Evolutionary conservation across 805 yeast genomes (phyloP), one percentile per base, ranked within the genome.

Genomic region (Cyberlindnera maclurae): DNA sequence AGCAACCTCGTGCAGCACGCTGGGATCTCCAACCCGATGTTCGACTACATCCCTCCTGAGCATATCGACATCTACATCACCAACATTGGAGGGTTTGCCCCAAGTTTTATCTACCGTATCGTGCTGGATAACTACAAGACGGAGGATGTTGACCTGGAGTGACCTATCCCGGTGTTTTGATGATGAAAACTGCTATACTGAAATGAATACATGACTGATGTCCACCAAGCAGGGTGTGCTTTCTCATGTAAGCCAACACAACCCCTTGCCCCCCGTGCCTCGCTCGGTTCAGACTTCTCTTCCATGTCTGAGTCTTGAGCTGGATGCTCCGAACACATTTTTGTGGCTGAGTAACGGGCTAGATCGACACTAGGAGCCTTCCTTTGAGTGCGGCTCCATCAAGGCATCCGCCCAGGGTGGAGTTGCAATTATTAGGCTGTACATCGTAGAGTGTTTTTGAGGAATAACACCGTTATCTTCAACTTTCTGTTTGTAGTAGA

Each of bases 11-110:
- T 84, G 49, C 86, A 85, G 42, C 75, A 77, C 45, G 82, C 85
- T 34, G 85, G 79, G 50, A 84, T 87, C 28, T 74, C 93, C 24
- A 93, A 93, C 60, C 96, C 97, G 13, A 65, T 87, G 43, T 82
- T 77, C 47, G 97, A 90, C 58, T 93, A 90, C 56, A 82, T 93
- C 26, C 81, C 88, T 10, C 97, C 99, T 0, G 97, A 90, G 53
- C 79, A 84, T 54, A 84, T 93, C 45, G 97, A 93, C 61, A 87
- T 93, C 44, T 87, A 83, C 60, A 85, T 93, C 52, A 90, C 98
- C 10, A 90, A 93, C 58, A 51, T 55, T 41, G 98, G 97, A 36
- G 97, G 97, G 12, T 88, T 84, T 58, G 85, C 97, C 18, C 97
- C 98, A 34, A 86, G 90, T 52, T 93, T 93, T 64, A 83, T 93